Evolutionary conservation across 371 early-diverging fungal genomes (phyloP).

Genomic region (Dinochytrium kinnereticum): DNA sequence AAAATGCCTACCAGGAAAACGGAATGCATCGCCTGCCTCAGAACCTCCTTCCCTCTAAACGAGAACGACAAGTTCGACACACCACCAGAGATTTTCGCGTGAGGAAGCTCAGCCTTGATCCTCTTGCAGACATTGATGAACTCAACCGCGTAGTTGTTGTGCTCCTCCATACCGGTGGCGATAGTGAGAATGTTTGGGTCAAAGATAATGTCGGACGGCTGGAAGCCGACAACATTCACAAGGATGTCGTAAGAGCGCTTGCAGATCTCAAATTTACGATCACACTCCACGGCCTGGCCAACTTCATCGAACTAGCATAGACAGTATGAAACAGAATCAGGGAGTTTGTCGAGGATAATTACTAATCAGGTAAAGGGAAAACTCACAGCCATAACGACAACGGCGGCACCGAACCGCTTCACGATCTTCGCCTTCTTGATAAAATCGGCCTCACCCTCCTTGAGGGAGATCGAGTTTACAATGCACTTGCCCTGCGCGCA

Average conservation of each 20-base stretch:
- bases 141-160: conserved; percentile 94
- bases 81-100: conserved; percentile 88
- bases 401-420: conserved; percentile 91
- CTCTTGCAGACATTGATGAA: conserved; percentile 77
- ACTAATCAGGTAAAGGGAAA: conserved; percentile 17
- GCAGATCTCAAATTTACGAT: conserved; percentile 88
- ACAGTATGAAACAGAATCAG: too few species aligned
- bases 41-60: conserved; percentile 89
- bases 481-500: conserved; percentile 96
- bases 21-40: conserved; percentile 94
- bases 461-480: conserved; percentile 93
- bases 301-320: conserved; percentile 81
- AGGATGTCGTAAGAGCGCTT: conserved; percentile 87
- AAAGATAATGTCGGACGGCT: conserved; percentile 91
- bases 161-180: conserved; percentile 94
- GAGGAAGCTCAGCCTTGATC: conserved; percentile 81
- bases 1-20: conserved; percentile 71
- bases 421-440: conserved; percentile 85
- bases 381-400: conserved; percentile 91
- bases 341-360: background rate
- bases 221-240: conserved; percentile 81
- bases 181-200: conserved; percentile 96
- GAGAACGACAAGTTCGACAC: conserved; percentile 95
- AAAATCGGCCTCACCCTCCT: conserved; percentile 93
- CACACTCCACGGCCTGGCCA: conserved; percentile 86